Evolutionary conservation across 805 yeast genomes (phyloP), one percentile per base, ranked within the genome.

Genomic region (Starmera dryadoides): DNA sequence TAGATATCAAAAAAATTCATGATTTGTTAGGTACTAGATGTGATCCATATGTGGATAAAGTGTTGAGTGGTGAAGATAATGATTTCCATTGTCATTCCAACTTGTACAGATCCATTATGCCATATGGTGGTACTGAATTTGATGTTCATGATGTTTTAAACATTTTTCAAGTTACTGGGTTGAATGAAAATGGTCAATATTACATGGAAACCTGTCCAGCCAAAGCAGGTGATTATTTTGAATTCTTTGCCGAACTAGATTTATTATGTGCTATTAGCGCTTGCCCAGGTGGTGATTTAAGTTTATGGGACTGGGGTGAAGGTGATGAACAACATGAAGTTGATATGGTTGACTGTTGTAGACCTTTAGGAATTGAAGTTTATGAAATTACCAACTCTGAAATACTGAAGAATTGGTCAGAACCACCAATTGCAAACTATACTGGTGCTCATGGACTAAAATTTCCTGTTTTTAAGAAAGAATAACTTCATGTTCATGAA

Each of bases 161-260:
- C 57, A 82, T 79, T 28, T 79, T 79, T 60, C 86, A 79, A 56
- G 76, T 79, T 43, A 79, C 85, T 1, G 86, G 86, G 0, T 64
- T 78, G 46, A 76, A 77, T 46, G 80, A 76, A 44, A 62, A 75
- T 46, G 85, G 79, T 53, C 81, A 76, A 53, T 79, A 79, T 55
- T 79, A 75, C 54, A 79, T 78, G 85, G 84, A 77, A 52, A 72
- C 85, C 2, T 77, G 80, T 45, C 86, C 86, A 2, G 79, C 85
- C 2, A 62, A 68, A 28, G 58, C 63, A 33, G 74, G 68, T 12
- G 86, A 79, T 50, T 77, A 74, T 54, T 77, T 79, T 49, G 85
- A 79, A 56, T 67, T 76, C 53, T 79, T 77, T 57, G 84, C 84
- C 4, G 86, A 79, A 50, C 74, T 73, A 35, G 85, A 79, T 50